These are phyloP conservation scores for Colletotrichum magnum DNA, from an alignment of 2,329 filamentous ascomycete species.

Conservation along the genomic window DNA sequence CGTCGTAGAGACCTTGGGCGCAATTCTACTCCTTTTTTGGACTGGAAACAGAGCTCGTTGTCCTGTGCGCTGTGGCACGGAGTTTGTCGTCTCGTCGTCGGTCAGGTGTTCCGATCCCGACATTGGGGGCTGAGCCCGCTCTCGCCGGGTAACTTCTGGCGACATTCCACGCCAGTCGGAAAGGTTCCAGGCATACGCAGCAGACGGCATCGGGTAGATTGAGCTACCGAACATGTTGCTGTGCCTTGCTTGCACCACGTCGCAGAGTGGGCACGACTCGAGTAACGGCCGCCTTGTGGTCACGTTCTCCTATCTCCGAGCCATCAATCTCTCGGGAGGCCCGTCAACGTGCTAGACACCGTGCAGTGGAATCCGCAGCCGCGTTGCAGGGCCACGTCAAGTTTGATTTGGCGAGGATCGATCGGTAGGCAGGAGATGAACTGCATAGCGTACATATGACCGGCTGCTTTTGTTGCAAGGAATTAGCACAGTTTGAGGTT, in stretches of 20 bases:
- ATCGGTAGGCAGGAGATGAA: neutral
- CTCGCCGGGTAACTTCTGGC: neutral
- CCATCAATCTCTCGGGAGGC: no score
- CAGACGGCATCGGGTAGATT: no score
- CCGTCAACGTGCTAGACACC: neutral
- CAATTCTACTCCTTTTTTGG: neutral
- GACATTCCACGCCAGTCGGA: neutral
- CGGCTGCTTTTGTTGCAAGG: neutral
- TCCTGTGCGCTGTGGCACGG: conserved; percentile 14
- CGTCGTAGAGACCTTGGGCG: neutral
- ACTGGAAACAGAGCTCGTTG: neutral
- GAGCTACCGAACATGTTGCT: no score
- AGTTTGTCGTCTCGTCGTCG: conserved; percentile 11
- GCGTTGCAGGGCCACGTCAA: neutral
- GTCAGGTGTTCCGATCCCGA: conserved; percentile 13
- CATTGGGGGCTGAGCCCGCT: conserved; percentile 9
- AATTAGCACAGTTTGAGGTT: conserved; percentile 7
- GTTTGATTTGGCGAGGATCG: neutral
- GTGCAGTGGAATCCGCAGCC: neutral
- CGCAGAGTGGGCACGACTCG: neutral
- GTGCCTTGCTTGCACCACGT: neutral
- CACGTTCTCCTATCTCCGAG: neutral
- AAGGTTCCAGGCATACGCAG: neutral
- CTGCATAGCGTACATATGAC: neutral
- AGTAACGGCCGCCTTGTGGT: neutral